These are phyloP conservation scores for Zygoascus biomembranicola DNA, from an alignment of 805 yeast genomes.

Conservation along the genomic window DNA sequence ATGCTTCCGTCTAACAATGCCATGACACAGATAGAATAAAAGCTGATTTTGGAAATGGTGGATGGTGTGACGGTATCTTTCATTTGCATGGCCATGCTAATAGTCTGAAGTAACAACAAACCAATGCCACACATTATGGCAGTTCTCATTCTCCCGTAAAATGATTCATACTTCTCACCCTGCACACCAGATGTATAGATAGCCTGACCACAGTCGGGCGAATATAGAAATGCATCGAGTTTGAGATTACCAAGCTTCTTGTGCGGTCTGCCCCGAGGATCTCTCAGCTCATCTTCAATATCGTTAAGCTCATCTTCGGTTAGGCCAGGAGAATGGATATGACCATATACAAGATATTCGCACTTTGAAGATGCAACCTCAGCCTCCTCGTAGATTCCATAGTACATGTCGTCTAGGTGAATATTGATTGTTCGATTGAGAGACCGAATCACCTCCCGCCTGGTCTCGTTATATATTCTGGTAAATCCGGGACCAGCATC, in stretches of 20 bases:
- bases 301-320: slow-evolving; percentile 43
- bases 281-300: slow-evolving; percentile 63
- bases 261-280: slow-evolving; percentile 77
- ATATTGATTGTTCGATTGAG: slow-evolving; percentile 22
- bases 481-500: slow-evolving; percentile 3
- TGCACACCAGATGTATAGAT: slow-evolving; percentile 31
- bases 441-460: slow-evolving; percentile 41
- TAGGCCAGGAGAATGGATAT: slow-evolving; percentile 53
- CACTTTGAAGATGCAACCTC: slow-evolving; percentile 46
- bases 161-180: slow-evolving; percentile 54
- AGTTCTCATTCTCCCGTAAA: slow-evolving; percentile 31
- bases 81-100: slow-evolving; percentile 60
- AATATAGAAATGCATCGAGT: slow-evolving; percentile 57
- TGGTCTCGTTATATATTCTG: slow-evolving; percentile 51
- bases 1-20: slow-evolving; percentile 61
- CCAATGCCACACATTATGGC: slow-evolving; percentile 38
- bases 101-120: slow-evolving; percentile 44
- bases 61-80: slow-evolving; percentile 70
- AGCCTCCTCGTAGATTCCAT: slow-evolving; percentile 44
- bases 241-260: slow-evolving; percentile 47
- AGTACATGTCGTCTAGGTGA: slow-evolving; percentile 54
- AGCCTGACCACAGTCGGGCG: slow-evolving; percentile 81
- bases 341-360: slow-evolving; percentile 64
- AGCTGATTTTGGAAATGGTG: slow-evolving; percentile 62
- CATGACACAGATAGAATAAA: slow-evolving; percentile 52